phyloP scores from a whole-genome alignment of 192 early-diverging fungal genomes.

The Coemansia sp. region DNA sequence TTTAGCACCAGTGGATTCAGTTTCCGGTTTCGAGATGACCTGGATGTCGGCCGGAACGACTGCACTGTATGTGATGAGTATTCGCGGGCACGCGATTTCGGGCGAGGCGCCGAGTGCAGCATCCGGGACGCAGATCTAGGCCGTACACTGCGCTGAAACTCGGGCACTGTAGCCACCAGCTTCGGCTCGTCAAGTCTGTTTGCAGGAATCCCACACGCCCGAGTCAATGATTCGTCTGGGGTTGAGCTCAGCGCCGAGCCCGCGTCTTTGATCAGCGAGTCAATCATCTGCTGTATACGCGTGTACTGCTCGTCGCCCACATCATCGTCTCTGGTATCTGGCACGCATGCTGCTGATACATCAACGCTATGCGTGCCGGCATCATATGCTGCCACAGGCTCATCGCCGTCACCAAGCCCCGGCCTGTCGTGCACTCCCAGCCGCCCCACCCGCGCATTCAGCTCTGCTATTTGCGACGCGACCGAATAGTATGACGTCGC shows the following conservation, averaged over 20 bases:
- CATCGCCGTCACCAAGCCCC: neutral
- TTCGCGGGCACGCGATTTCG: neutral
- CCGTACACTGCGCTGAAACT: neutral
- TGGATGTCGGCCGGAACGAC: neutral
- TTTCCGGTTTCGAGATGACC: neutral
- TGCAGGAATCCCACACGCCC: too few species aligned
- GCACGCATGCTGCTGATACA: neutral
- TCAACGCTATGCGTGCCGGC: neutral
- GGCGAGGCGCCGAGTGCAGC: neutral
- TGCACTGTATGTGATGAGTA: slow-evolving; percentile 3
- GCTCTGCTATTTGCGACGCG: slow-evolving; percentile 53
- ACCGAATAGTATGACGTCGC: slow-evolving; percentile 52
- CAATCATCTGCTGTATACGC: slow-evolving; percentile 51
- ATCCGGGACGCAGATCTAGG: neutral
- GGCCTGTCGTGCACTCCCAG: slow-evolving; percentile 17
- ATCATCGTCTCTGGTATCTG: slow-evolving; percentile 11
- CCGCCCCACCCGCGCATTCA: slow-evolving; percentile 40
- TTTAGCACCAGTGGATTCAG: neutral
- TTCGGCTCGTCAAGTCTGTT: too few species aligned
- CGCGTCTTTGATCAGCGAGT: slow-evolving; percentile 51
- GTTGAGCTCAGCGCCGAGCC: slow-evolving; percentile 37
- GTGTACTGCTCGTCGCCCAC: slow-evolving; percentile 42
- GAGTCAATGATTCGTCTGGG: slow-evolving; percentile 5
- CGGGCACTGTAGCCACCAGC: too few species aligned
- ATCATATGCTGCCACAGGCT: neutral